phyloP scores from a whole-genome alignment of 768 basidiomycete species.

The Pulveroboletus ravenelii region DNA sequence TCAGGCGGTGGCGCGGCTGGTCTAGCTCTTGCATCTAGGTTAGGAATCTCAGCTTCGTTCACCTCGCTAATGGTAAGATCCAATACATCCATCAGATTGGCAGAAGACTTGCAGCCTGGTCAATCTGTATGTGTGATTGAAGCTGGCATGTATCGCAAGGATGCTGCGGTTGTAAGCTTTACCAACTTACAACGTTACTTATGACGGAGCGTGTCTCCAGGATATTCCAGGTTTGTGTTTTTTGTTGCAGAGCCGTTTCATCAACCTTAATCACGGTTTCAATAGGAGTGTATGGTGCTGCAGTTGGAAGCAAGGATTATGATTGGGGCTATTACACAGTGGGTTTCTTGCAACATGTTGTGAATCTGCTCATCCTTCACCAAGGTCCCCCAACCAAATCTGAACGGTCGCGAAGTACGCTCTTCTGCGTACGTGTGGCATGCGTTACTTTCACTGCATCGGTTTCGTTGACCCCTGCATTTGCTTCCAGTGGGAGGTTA shows the following conservation, averaged over 20 bases:
- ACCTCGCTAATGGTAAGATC: not conserved
- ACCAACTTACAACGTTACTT: not conserved
- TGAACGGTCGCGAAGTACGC: not conserved
- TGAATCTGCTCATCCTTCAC: not conserved
- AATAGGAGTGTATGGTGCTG: constrained; percentile 5
- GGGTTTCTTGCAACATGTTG: not conserved
- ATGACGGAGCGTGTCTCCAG: not conserved
- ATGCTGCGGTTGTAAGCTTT: constrained; percentile 10
- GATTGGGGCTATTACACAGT: constrained; percentile 18
- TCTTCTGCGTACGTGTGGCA: constrained; percentile 5
- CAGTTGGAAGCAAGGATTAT: constrained; percentile 4
- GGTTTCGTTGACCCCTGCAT: not conserved
- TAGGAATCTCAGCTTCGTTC: not conserved
- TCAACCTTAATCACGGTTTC: not conserved
- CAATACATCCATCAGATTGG: constrained; percentile 4
- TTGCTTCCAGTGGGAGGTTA: constrained; percentile 10
- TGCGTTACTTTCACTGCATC: not conserved
- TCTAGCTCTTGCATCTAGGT: constrained; percentile 16
- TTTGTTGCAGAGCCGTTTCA: not conserved
- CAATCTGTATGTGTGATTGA: constrained; percentile 20
- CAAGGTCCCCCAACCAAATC: constrained; percentile 14
- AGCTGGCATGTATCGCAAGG: constrained; percentile 10
- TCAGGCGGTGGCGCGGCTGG: constrained; percentile 17
- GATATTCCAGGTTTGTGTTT: constrained; percentile 16
- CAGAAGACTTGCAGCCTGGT: constrained; percentile 7